Base-by-base conservation (phyloP, 257 asterid species). In the Voacanga thouarsii region DNA sequence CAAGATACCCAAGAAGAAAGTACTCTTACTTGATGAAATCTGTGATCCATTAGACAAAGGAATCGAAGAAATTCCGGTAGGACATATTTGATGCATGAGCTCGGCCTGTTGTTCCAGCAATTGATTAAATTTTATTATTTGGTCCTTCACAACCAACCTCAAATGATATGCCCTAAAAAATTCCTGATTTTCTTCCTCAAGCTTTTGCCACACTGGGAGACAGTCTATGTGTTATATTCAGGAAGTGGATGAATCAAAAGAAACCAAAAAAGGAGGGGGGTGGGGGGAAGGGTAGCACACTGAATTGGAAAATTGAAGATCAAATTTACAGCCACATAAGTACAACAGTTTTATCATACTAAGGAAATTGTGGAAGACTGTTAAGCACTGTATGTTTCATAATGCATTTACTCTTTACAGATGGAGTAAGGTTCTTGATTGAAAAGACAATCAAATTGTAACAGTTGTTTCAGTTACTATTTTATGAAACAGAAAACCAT, bases 151-250 rank as follows among this genome's bases (percentile, higher is more conserved):
- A 45, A 86, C 60, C 89, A 93, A 80, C 84, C 97, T 86, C 84
- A 89, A 81, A 81, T 87, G 90, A 87, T 95, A 95, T 65, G 94
- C 98, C 81, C 86, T 82, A 81, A 95, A 95, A 83, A 95, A 95
- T 7, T 89, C 96, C 82, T 61, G 89, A 77, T 95, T 95, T 89
- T 95, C 93, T 68, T 92, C 87, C 87, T 91, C 97, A 72, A 95
- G 99, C 86, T 90, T 91, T 83, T 91, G 96, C 99, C 99, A 95
- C 83, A 95, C 99, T 95, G 97, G 83, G 86, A 86, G 51, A 79
- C 30, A 75, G 53, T 64, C 43, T 61, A 73, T 43, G 68, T 43
- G 60, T 88, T 63, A 83, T 28, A 75, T 24, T 69, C 61, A 67
- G 78, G 75, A 71, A 72, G 41, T 50, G 16, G 37, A 70, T 26